phyloP scores from a whole-genome alignment of 306 rosid species.

The Rosa persica region DNA sequence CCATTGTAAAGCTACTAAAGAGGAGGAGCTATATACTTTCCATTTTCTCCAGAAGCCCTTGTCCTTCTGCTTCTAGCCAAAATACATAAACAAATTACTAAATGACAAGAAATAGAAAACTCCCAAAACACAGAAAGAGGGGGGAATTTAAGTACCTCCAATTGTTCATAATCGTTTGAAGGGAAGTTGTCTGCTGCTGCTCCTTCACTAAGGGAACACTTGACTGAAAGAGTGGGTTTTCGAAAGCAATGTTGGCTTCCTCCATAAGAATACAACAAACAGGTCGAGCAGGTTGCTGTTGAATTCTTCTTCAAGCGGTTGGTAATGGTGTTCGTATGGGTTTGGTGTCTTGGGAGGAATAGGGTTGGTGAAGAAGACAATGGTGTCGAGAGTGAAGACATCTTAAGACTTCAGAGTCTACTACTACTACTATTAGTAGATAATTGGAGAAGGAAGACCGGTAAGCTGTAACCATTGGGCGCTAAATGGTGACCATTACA shows the following conservation, averaged over 20 bases:
- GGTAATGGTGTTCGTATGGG: background rate
- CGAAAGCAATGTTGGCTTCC: background rate
- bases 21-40: background rate
- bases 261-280: background rate
- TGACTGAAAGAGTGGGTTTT: background rate
- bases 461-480: background rate
- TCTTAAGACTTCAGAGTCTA: too few species aligned
- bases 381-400: background rate
- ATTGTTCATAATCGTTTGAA: background rate
- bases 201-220: background rate
- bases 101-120: background rate
- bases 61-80: background rate
- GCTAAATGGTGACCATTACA: background rate
- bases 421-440: too few species aligned
- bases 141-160: background rate
- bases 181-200: constrained; percentile 8
- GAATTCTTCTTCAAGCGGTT: background rate
- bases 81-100: background rate
- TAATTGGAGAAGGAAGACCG: too few species aligned
- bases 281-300: background rate
- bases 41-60: constrained; percentile 10
- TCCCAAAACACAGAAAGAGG: too few species aligned
- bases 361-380: background rate
- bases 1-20: background rate
- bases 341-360: background rate